Evolutionary conservation across 805 yeast genomes (phyloP), one percentile per base, ranked within the genome.

Genomic region (Debaryomyces castellii): DNA sequence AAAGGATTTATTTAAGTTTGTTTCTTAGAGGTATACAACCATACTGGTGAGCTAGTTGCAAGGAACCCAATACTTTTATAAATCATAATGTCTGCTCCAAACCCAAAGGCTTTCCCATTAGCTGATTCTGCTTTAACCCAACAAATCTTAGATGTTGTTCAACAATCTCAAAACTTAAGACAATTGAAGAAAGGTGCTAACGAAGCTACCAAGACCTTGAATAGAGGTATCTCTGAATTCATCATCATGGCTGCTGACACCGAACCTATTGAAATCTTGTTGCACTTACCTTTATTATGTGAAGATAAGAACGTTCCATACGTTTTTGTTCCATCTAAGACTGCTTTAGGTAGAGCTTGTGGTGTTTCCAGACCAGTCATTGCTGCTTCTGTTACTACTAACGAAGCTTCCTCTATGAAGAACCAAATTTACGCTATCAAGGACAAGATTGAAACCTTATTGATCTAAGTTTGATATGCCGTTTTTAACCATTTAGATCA

Each of bases 201-300:
- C 73, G 99, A 94, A 79, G 96, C 98, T 66, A 94, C 97, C 76
- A 92, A 92, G 82, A 92, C 97, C 62, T 82, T 92, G 77, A 92
- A 92, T 87, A 88, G 98, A 81, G 99, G 99, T 85, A 92, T 92
- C 66, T 88, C 97, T 63, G 99, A 92, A 78, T 92, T 92, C 81
- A 91, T 92, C 73, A 89, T 92, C 77, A 89, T 94, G 97, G 99
- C 99, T 57, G 99, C 99, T 62, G 99, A 94, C 70, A 90, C 99
- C 63, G 96, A 91, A 76, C 99, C 99, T 63, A 91, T 94, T 67
- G 99, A 94, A 79, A 92, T 94, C 73, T 84, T 94, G 66, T 83
- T 94, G 74, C 99, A 94, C 71, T 82, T 94, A 71, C 99, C 99
- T 42, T 82, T 94, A 63, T 80, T 94, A 63, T 94, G 99, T 76